Percentiles rank a stretch among this genome's conserved stretches.
Evolutionary conservation across 805 yeast genomes (phyloP).

Genomic region (Nakazawaea holstii): DNA sequence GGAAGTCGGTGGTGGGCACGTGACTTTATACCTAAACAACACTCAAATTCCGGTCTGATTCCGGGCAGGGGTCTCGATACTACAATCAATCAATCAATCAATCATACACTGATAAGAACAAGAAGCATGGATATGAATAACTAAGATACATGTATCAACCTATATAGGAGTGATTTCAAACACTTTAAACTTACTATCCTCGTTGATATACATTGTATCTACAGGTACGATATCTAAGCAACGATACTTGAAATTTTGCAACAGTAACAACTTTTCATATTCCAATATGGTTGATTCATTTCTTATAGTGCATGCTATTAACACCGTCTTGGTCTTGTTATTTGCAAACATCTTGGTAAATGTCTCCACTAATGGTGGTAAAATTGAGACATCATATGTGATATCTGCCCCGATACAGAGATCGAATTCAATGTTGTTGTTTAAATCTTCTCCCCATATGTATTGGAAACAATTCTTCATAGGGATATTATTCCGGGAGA

Average conservation of each 20-base stretch:
- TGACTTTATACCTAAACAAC: too few species aligned
- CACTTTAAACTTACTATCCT: not conserved
- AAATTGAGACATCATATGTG: constrained; percentile 66
- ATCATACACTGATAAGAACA: too few species aligned
- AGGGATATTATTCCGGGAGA: constrained; percentile 19
- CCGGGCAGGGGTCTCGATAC: too few species aligned
- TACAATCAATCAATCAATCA: too few species aligned
- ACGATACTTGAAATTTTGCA: constrained; percentile 5
- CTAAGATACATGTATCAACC: too few species aligned
- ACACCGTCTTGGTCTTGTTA: not conserved
- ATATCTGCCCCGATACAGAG: constrained; percentile 80
- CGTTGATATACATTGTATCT: constrained; percentile 1
- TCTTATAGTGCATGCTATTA: constrained; percentile 72
- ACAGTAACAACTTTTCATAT: constrained; percentile 33
- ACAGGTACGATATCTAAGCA: not conserved
- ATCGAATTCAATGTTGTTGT: constrained; percentile 27
- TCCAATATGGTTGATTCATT: constrained; percentile 44
- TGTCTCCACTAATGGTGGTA: constrained; percentile 50
- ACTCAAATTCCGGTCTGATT: too few species aligned
- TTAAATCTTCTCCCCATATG: constrained; percentile 56
- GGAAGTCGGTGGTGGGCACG: too few species aligned
- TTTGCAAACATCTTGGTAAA: constrained; percentile 31
- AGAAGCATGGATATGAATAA: too few species aligned
- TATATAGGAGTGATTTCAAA: constrained; percentile 3
- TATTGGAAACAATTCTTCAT: constrained; percentile 22